Evolutionary conservation across 345 rosid species (phyloP).

Genomic region (Citrus hindsii): DNA sequence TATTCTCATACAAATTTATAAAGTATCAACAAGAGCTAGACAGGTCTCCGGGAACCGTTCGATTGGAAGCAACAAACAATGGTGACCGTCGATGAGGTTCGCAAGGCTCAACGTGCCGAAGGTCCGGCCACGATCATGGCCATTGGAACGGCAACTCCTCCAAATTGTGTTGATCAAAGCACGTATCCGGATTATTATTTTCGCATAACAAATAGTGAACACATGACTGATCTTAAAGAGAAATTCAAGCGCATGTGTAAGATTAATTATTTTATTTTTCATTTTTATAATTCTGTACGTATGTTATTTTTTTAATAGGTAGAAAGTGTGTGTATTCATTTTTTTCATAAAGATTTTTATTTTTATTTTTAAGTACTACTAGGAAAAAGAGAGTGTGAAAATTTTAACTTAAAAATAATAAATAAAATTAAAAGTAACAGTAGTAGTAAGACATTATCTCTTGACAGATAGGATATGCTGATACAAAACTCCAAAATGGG

Average conservation of each 20-base stretch:
- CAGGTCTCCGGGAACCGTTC: neutral
- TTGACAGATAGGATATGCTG: neutral
- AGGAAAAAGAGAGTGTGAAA: too few relatives aligned
- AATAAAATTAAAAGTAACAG: neutral
- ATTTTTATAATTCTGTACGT: neutral
- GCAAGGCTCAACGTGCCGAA: conserved; percentile 34
- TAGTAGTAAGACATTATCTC: neutral
- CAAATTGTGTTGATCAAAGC: conserved; percentile 39
- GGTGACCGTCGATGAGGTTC: conserved; percentile 45
- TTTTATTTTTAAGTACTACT: too few relatives aligned
- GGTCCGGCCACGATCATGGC: conserved; percentile 57
- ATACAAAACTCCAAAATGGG: neutral
- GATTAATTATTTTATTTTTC: neutral
- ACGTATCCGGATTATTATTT: conserved; percentile 50
- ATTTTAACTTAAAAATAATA: neutral
- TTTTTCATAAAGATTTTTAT: too few relatives aligned
- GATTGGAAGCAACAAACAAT: neutral
- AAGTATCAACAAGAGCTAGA: neutral
- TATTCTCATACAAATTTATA: neutral
- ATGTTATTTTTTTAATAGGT: too few relatives aligned
- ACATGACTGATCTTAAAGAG: conserved; percentile 45
- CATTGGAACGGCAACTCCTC: conserved; percentile 50
- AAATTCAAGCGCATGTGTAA: conserved; percentile 65
- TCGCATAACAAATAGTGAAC: conserved; percentile 52
- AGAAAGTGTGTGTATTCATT: too few relatives aligned